Conservation (phyloP, 805 yeast genomes). For the Kluyveromyces nonfermentans region DNA sequence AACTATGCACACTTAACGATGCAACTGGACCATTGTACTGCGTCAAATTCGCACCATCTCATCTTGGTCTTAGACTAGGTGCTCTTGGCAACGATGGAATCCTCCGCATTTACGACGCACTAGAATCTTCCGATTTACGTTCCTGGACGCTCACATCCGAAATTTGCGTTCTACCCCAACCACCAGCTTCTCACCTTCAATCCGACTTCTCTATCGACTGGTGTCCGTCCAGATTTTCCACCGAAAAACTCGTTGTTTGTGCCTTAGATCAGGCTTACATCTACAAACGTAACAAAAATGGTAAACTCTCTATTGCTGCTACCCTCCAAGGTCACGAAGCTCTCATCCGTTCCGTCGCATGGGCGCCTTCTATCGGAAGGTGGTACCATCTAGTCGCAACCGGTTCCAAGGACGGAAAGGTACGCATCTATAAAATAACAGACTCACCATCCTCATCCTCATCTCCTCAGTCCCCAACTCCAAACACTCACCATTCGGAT, state of each 20-base stretch:
- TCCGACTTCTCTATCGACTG: conserved; percentile 79
- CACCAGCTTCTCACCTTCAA: conserved; percentile 74
- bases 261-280: conserved; percentile 83
- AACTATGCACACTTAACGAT: conserved; percentile 70
- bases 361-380: conserved; percentile 97
- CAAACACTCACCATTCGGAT: conserved; percentile 1
- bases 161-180: conserved; percentile 51
- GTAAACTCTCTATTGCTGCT: conserved; percentile 47
- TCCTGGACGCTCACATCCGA: conserved; percentile 76
- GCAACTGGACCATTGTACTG: conserved; percentile 83
- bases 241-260: conserved; percentile 74
- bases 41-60: conserved; percentile 82
- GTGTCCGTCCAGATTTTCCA: conserved; percentile 80
- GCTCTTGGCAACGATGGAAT: conserved; percentile 86
- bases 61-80: conserved; percentile 71
- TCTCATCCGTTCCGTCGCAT: conserved; percentile 74
- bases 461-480: not conserved
- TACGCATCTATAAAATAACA: conserved; percentile 70
- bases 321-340: conserved; percentile 79
- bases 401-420: conserved; percentile 90
- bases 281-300: conserved; percentile 45
- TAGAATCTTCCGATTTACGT: conserved; percentile 81
- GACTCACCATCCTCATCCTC: conserved; percentile 32
- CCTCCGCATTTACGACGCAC: conserved; percentile 73
- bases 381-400: conserved; percentile 85